These are phyloP conservation scores for Rhynchospora pubera DNA, from an alignment of 176 grass and related monocot genomes.

Conservation along the genomic window DNA sequence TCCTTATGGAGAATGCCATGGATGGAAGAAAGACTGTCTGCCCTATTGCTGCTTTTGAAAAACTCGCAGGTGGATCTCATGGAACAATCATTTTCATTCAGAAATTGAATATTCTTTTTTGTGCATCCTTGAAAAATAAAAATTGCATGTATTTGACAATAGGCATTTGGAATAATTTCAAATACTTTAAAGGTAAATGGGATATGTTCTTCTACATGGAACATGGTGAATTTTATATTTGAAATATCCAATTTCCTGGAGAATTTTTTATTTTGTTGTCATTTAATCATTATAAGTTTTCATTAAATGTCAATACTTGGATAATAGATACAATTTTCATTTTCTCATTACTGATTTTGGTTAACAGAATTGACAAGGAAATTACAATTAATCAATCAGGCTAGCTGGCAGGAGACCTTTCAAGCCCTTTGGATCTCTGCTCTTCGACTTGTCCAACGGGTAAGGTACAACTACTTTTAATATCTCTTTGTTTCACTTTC, in stretches of 20 bases:
- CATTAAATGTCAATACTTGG: no score
- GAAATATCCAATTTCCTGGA: background rate
- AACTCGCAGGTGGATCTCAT: background rate
- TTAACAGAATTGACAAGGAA: background rate
- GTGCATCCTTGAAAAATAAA: background rate
- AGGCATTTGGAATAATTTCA: no score
- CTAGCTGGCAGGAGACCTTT: constrained; percentile 15
- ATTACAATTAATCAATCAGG: constrained; percentile 10
- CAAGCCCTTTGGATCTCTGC: constrained; percentile 12
- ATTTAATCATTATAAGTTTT: background rate
- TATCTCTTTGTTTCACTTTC: background rate
- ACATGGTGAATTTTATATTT: background rate
- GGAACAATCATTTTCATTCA: background rate
- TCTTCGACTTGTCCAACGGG: constrained; percentile 10
- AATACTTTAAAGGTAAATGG: background rate
- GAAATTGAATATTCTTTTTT: background rate
- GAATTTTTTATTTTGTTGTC: background rate
- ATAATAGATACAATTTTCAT: background rate
- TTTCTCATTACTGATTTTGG: background rate
- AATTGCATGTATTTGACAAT: no score
- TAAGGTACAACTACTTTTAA: background rate
- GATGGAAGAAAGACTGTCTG: background rate
- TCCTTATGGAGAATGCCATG: constrained; percentile 15
- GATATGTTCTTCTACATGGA: background rate
- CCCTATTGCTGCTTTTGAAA: background rate